Evolutionary conservation across 2,329 filamentous ascomycete species (phyloP).

Genomic region (Teratosphaeria destructans): DNA sequence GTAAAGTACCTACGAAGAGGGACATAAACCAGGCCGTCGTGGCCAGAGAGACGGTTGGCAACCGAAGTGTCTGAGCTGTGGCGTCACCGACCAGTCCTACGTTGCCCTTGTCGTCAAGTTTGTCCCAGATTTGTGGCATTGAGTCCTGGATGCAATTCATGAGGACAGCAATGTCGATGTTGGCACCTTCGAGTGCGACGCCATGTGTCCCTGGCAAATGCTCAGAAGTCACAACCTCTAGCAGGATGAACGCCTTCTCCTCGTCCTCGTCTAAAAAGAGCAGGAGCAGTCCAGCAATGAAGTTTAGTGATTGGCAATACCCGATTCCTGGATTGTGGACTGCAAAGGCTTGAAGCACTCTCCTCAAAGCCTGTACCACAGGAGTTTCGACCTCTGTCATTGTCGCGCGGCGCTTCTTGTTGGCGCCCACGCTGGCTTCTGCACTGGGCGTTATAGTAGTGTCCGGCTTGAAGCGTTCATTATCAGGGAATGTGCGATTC

Average conservation of each 20-base stretch:
- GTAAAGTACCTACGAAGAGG: conserved; percentile 83
- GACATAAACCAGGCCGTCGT: conserved; percentile 98
- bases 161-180: conserved; percentile 85
- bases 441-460: conserved; percentile 24
- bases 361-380: conserved; percentile 70
- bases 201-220: conserved; percentile 90
- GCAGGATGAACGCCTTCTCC: conserved; percentile 84
- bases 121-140: conserved; percentile 74
- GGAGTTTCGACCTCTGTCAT: conserved; percentile 56
- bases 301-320: conserved; percentile 94
- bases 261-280: conserved; percentile 73
- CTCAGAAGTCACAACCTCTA: conserved; percentile 81
- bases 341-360: conserved; percentile 80
- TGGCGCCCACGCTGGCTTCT: conserved; percentile 19
- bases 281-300: conserved; percentile 79
- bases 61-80: conserved; percentile 37
- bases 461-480: conserved; percentile 74
- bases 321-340: conserved; percentile 85
- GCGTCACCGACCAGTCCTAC: conserved; percentile 39
- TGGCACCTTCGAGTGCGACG: conserved; percentile 78
- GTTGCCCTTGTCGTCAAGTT: conserved; percentile 68
- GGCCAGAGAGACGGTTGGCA: conserved; percentile 84
- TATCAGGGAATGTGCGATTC: conserved; percentile 90
- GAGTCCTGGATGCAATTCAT: conserved; percentile 78
- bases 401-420: conserved; percentile 21